Evolutionary conservation across 2,329 filamentous ascomycete species (phyloP).

Genomic region (Iodosphaeria phyllophila): DNA sequence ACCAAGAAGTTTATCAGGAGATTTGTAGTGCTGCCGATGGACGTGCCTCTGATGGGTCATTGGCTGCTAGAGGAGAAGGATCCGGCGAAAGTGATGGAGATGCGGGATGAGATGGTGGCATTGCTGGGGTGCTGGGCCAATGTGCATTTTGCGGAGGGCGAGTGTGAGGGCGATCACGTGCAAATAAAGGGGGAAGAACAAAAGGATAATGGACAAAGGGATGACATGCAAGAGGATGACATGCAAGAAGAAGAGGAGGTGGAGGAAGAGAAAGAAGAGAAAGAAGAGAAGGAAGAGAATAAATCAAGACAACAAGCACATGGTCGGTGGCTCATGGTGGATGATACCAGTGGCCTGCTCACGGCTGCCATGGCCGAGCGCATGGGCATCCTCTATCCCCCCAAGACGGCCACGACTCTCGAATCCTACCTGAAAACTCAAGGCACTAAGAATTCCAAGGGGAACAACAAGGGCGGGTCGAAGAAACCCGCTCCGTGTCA

Average conservation of each 20-base stretch:
- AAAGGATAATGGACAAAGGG: neutral
- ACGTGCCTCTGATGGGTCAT: slow-evolving; percentile 56
- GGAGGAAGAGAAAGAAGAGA: slow-evolving; percentile 8
- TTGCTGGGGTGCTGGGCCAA: slow-evolving; percentile 81
- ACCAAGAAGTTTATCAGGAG: slow-evolving; percentile 81
- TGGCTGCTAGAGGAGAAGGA: slow-evolving; percentile 72
- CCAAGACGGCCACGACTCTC: slow-evolving; percentile 12
- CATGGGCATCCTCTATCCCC: slow-evolving; percentile 58
- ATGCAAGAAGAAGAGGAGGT: slow-evolving; percentile 7
- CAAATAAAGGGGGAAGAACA: slow-evolving; percentile 1
- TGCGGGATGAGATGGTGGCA: slow-evolving; percentile 68
- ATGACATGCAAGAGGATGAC: slow-evolving; percentile 2
- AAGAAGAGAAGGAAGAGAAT: slow-evolving; percentile 6
- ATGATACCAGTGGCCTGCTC: slow-evolving; percentile 71
- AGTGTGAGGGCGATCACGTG: slow-evolving; percentile 7
- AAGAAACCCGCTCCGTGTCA: slow-evolving; percentile 1
- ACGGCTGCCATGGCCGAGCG: slow-evolving; percentile 73
- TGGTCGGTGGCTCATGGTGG: slow-evolving; percentile 63
- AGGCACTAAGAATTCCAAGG: slow-evolving; percentile 2
- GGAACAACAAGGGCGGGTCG: slow-evolving; percentile 2
- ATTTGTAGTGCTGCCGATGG: slow-evolving; percentile 71
- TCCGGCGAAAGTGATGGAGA: slow-evolving; percentile 60
- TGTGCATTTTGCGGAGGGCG: slow-evolving; percentile 48
- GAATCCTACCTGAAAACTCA: slow-evolving; percentile 3
- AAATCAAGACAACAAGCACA: slow-evolving; percentile 4